Percentiles rank a stretch among this genome's conserved stretches.
phyloP scores from a whole-genome alignment of 2,329 filamentous ascomycete species.

The Beauveria asiatica region DNA sequence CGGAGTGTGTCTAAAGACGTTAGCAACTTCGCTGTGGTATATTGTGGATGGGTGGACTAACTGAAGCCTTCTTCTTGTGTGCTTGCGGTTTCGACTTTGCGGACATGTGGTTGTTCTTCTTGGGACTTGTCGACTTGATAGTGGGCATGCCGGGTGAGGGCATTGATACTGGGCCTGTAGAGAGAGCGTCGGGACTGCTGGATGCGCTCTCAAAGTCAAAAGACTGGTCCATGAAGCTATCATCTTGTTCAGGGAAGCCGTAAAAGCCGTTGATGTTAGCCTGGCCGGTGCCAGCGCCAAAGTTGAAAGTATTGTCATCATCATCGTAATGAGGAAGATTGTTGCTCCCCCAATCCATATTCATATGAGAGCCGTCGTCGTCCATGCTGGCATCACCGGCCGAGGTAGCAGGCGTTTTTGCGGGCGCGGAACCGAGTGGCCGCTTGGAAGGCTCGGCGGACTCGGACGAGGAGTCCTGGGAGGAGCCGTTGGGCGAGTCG shows the following conservation, averaged over 20 bases:
- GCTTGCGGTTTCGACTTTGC: slow-evolving; percentile 16
- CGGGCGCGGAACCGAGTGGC: slow-evolving; percentile 37
- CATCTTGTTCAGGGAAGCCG: slow-evolving; percentile 26
- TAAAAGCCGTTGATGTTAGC: slow-evolving; percentile 23
- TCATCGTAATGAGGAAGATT: slow-evolving; percentile 27
- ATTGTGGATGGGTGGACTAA: slow-evolving; percentile 22
- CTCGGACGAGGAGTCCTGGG: slow-evolving; percentile 43
- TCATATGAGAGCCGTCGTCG: slow-evolving; percentile 30
- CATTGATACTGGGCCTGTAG: slow-evolving; percentile 23
- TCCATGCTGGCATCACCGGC: slow-evolving; percentile 34
- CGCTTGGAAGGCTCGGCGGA: slow-evolving; percentile 41
- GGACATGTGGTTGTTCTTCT: slow-evolving; percentile 18
- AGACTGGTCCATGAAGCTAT: slow-evolving; percentile 38
- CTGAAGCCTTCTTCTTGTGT: slow-evolving; percentile 35
- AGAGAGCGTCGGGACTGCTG: slow-evolving; percentile 42
- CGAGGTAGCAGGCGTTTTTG: slow-evolving; percentile 32
- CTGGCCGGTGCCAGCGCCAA: slow-evolving; percentile 21
- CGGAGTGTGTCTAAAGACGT: slow-evolving; percentile 39
- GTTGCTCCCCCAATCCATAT: slow-evolving; percentile 35
- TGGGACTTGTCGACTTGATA: slow-evolving; percentile 27
- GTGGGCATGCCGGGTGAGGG: slow-evolving; percentile 35
- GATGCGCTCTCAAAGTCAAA: slow-evolving; percentile 53
- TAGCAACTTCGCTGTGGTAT: slow-evolving; percentile 16
- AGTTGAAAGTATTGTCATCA: slow-evolving; percentile 29
- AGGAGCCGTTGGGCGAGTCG: slow-evolving; percentile 33